Conservation (phyloP, 192 early-diverging fungal species). For the Backusella tarrabulga region DNA sequence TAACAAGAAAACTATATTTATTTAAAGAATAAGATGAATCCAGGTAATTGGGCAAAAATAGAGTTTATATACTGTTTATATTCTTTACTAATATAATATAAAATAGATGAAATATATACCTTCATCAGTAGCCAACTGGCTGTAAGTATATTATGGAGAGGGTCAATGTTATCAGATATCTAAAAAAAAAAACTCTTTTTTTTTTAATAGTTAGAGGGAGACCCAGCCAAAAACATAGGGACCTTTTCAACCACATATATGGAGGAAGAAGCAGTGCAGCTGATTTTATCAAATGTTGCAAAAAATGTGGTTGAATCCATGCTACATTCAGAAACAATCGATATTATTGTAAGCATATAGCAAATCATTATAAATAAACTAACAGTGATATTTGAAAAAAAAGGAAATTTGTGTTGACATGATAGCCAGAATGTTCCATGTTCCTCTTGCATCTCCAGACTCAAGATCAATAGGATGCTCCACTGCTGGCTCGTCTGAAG, state of each 20-base stretch:
- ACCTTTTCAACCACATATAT: slow-evolving; percentile 64
- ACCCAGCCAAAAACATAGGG: slow-evolving; percentile 73
- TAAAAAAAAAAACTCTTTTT: neutral
- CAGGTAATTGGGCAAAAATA: slow-evolving; percentile 1
- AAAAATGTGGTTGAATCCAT: slow-evolving; percentile 67
- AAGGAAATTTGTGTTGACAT: slow-evolving; percentile 33
- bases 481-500: slow-evolving; percentile 79
- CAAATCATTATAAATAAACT: too few species aligned
- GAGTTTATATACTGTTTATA: too few species aligned
- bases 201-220: slow-evolving; percentile 65
- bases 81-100: too few species aligned
- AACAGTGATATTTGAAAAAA: neutral
- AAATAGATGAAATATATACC: slow-evolving; percentile 22
- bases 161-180: neutral
- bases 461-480: slow-evolving; percentile 60
- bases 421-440: slow-evolving; percentile 39
- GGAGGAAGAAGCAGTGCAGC: slow-evolving; percentile 72
- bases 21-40: slow-evolving; percentile 23
- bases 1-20: neutral
- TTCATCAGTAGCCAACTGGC: slow-evolving; percentile 32
- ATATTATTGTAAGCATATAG: slow-evolving; percentile 34
- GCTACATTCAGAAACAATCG: slow-evolving; percentile 38
- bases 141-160: neutral
- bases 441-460: slow-evolving; percentile 30
- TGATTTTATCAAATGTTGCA: slow-evolving; percentile 68